phyloP scores from a whole-genome alignment of 208 protist species.

The Trypanosoma theileri region DNA sequence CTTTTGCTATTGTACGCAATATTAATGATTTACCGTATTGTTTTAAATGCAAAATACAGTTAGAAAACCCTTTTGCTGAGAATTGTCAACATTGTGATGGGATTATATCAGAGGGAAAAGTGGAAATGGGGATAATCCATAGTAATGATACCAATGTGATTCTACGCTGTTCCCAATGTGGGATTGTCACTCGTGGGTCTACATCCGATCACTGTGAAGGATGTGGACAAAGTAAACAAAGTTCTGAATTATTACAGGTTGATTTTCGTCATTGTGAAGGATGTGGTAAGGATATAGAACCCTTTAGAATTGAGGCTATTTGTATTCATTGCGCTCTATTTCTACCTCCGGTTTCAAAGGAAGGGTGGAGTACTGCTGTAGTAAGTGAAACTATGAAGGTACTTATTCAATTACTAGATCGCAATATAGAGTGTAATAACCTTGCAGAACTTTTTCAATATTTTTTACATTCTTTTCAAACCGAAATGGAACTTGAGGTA shows the following conservation, averaged over 20 bases:
- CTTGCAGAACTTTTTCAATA: constrained; percentile 16
- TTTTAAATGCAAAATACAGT: constrained; percentile 30
- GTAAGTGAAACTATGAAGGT: constrained; percentile 17
- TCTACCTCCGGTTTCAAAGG: constrained; percentile 25
- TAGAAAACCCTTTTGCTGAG: constrained; percentile 46
- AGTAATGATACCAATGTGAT: not conserved
- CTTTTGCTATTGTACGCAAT: constrained; percentile 36
- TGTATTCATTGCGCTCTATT: constrained; percentile 25
- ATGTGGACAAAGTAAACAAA: constrained; percentile 14
- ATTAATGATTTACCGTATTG: constrained; percentile 31
- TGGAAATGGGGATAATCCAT: not conserved
- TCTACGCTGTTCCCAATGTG: constrained; percentile 20
- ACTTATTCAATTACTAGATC: constrained; percentile 7
- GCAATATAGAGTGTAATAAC: not conserved
- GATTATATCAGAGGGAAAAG: not conserved
- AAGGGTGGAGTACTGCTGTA: constrained; percentile 31
- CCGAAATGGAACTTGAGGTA: not conserved
- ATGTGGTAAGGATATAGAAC: constrained; percentile 15
- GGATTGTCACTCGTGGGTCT: constrained; percentile 1
- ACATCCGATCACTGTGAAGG: not conserved
- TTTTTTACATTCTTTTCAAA: constrained; percentile 14
- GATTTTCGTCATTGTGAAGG: constrained; percentile 22
- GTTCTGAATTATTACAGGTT: constrained; percentile 19
- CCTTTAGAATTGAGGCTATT: constrained; percentile 19
- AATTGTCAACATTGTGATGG: constrained; percentile 25